phyloP scores from a whole-genome alignment of 331 rosid genomes.

The Malus hybrid region DNA sequence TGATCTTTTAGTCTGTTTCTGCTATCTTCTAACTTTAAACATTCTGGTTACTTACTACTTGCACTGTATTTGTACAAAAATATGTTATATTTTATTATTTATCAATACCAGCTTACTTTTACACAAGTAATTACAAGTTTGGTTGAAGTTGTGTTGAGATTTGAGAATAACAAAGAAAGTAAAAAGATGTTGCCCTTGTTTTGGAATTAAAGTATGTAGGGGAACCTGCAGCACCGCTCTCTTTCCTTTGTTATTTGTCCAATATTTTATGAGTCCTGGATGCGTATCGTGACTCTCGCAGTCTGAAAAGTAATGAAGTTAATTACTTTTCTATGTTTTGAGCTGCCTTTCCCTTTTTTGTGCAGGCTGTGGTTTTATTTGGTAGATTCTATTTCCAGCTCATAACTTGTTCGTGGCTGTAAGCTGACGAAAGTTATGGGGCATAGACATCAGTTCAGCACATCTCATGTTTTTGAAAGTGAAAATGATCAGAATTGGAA shows the following conservation, averaged over 20 bases:
- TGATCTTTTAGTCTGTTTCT: not conserved
- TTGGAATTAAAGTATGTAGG: not conserved
- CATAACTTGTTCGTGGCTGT: constrained; percentile 18
- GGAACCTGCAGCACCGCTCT: not conserved
- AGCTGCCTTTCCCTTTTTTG: constrained; percentile 4
- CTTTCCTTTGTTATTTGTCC: not conserved
- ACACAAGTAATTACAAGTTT: not conserved
- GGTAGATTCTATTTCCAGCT: constrained; percentile 14
- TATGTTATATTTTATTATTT: not conserved
- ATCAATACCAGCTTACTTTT: not conserved
- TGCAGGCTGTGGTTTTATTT: constrained; percentile 34
- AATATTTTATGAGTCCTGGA: not conserved
- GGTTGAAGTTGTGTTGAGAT: not conserved
- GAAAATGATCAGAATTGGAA: constrained; percentile 79
- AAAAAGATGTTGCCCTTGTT: not conserved
- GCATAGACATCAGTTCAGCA: constrained; percentile 58
- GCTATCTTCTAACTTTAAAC: not conserved
- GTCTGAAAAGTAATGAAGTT: not conserved
- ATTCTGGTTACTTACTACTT: not conserved
- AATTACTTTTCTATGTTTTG: constrained; percentile 14
- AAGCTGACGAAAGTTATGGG: constrained; percentile 47
- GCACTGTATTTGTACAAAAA: not conserved
- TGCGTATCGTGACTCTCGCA: not conserved
- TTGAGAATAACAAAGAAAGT: not conserved
- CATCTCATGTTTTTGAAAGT: constrained; percentile 54